phyloP scores from a whole-genome alignment of 169 alveolate genomes.

The Pseudocohnilembus persalinus region DNA sequence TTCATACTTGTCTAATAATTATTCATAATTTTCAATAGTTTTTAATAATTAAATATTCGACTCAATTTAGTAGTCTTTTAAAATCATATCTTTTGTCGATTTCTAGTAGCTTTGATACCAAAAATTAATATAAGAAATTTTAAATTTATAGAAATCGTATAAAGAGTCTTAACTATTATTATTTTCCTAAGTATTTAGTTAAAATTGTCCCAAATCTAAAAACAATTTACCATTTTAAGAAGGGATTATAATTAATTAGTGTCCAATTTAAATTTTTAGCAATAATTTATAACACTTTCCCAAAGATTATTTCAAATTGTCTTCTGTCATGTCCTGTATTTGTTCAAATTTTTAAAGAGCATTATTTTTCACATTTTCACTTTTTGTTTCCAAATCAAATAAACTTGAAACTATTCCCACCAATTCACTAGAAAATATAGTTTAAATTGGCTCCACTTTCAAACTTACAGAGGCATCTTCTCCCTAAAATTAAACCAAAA shows the following conservation, averaged over 20 bases:
- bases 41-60: neutral
- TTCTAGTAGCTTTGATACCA: too few species aligned
- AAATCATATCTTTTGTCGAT: neutral
- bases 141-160: neutral
- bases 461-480: neutral
- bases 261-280: neutral
- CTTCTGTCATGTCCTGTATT: neutral
- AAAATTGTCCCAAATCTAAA: neutral
- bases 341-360: neutral
- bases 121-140: too few species aligned
- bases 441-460: neutral
- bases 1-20: neutral
- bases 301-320: neutral
- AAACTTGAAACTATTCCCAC: neutral
- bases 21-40: neutral
- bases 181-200: neutral
- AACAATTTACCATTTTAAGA: neutral
- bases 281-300: neutral
- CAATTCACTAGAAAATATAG: neutral
- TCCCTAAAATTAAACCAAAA: too few species aligned
- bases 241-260: neutral
- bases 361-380: neutral
- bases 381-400: neutral
- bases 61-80: neutral
- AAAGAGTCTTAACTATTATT: neutral